Percentiles rank a stretch among this genome's conserved stretches.
phyloP scores from a whole-genome alignment of 75 land plant genomes.

The Cunninghamia lanceolata region DNA sequence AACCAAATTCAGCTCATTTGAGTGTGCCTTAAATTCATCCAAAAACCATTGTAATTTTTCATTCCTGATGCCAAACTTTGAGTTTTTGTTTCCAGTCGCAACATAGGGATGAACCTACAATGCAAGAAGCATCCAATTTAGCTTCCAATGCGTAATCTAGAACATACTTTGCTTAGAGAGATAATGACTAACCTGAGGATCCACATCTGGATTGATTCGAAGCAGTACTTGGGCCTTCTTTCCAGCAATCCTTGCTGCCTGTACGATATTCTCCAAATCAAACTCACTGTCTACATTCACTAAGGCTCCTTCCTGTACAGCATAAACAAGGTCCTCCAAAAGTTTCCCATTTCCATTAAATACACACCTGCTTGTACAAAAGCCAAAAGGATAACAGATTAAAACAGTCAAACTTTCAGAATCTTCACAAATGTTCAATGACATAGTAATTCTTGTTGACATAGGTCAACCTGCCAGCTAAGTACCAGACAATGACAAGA shows the following conservation, averaged over 20 bases:
- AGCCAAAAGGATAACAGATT: conserved; percentile 3
- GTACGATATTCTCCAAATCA: conserved; percentile 82
- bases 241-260: conserved; percentile 66
- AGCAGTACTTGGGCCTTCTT: conserved; percentile 78
- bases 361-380: conserved; percentile 57
- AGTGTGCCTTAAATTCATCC: conserved; percentile 77
- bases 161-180: neutral
- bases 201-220: conserved; percentile 96
- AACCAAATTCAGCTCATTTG: conserved; percentile 77
- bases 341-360: conserved; percentile 98
- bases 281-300: conserved; percentile 95
- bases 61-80: conserved; percentile 95
- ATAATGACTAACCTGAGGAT: conserved; percentile 71
- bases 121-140: neutral
- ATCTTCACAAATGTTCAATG: neutral
- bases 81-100: conserved; percentile 97
- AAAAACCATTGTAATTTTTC: conserved; percentile 95
- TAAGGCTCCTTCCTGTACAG: conserved; percentile 83
- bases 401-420: neutral
- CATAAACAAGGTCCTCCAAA: conserved; percentile 77
- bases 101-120: conserved; percentile 93
- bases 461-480: neutral
- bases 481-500: neutral
- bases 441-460: neutral
- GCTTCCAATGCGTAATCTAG: neutral